Evolutionary conservation across 306 rosid genomes (phyloP).

Genomic region (Cicer bijugum): DNA sequence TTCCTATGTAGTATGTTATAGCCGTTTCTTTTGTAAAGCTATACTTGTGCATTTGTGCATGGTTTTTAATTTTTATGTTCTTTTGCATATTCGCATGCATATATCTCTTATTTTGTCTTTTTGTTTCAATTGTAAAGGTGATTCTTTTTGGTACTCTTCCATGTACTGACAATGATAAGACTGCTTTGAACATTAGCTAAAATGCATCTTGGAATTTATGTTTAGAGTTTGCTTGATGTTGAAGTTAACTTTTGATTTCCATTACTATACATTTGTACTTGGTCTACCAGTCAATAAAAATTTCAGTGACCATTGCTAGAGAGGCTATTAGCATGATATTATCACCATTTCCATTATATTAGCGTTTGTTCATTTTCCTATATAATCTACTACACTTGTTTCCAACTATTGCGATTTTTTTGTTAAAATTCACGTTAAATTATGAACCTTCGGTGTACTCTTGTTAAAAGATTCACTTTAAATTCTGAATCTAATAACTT

Average conservation of each 20-base stretch:
- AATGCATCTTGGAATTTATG: constrained; percentile 26
- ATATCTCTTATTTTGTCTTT: constrained; percentile 29
- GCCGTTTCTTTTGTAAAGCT: constrained; percentile 18
- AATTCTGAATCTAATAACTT: background rate
- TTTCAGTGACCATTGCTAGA: background rate
- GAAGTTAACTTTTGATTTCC: constrained; percentile 33
- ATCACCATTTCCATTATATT: background rate
- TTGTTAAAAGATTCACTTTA: background rate
- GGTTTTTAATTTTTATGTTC: constrained; percentile 6
- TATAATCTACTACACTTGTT: constrained; percentile 16
- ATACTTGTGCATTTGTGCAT: background rate
- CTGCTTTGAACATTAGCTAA: constrained; percentile 18
- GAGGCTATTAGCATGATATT: background rate
- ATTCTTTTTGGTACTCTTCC: constrained; percentile 14
- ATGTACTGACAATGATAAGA: background rate
- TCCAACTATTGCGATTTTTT: background rate
- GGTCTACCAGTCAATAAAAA: background rate
- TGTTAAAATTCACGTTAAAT: background rate
- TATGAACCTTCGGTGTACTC: background rate
- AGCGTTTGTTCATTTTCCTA: constrained; percentile 12
- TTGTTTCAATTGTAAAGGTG: background rate
- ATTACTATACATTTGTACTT: background rate
- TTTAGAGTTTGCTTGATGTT: constrained; percentile 12
- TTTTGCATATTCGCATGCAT: constrained; percentile 10
- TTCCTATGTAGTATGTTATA: constrained; percentile 11